A percentile compares a stretch with the other conserved stretches of the same genome.
Evolutionary conservation across 345 rosid genomes (phyloP).

Genomic region (Arabidopsis arenosa): DNA sequence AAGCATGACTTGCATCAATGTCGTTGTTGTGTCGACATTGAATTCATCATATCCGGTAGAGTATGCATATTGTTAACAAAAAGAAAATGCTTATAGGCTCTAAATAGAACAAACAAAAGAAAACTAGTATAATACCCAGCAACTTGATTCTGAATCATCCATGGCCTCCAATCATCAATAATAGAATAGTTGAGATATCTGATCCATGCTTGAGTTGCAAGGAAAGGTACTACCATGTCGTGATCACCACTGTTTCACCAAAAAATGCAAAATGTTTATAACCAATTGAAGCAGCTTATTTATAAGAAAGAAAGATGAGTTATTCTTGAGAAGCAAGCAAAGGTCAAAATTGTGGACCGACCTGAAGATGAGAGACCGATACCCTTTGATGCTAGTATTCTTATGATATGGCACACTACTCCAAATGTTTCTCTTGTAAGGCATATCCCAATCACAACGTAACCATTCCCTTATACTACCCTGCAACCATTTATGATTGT

Average conservation of each 20-base stretch:
- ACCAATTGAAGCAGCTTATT: not conserved
- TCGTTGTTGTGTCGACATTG: not conserved
- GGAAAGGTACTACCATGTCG: slow-evolving; percentile 56
- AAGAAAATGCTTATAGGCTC: not conserved
- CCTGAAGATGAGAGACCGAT: slow-evolving; percentile 35
- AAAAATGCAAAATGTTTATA: not conserved
- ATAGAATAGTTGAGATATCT: slow-evolving; percentile 56
- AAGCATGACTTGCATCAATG: not conserved
- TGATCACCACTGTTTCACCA: slow-evolving; percentile 64
- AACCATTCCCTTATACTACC: slow-evolving; percentile 22
- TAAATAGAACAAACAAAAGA: not conserved
- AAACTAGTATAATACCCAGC: slow-evolving; percentile 46
- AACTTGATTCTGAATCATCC: slow-evolving; percentile 54
- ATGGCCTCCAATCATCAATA: slow-evolving; percentile 62
- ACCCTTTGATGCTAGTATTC: slow-evolving; percentile 22
- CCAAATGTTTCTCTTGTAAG: not conserved
- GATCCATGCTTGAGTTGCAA: slow-evolving; percentile 67
- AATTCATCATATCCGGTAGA: not conserved
- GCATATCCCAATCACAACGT: not conserved
- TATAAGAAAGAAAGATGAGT: not conserved
- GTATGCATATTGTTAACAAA: not conserved
- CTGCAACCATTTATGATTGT: not conserved
- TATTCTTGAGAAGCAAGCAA: not conserved
- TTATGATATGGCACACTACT: slow-evolving; percentile 22
- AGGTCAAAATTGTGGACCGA: not conserved